phyloP scores from a whole-genome alignment of 2,329 filamentous ascomycete genomes.

The Escovopsis weberi region DNA sequence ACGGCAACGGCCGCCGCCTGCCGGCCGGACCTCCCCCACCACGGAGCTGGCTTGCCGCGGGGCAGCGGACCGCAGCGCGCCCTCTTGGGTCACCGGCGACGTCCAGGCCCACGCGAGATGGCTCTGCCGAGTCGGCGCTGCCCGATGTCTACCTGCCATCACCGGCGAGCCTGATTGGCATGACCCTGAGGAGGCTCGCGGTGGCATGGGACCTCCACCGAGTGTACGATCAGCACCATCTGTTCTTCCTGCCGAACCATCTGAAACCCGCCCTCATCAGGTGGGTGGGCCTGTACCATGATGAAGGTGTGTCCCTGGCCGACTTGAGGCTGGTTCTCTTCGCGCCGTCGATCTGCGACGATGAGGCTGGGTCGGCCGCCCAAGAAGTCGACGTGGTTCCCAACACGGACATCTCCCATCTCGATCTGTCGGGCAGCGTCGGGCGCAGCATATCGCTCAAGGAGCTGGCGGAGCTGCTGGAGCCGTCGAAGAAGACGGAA shows the following conservation, averaged over 20 bases:
- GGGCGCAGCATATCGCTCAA: conserved; percentile 36
- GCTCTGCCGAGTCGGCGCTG: conserved; percentile 15
- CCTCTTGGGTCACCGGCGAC: conserved; percentile 7
- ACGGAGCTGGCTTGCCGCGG: conserved; percentile 35
- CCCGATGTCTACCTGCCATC: conserved; percentile 31
- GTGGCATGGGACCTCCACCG: conserved; percentile 40
- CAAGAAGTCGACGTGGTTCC: no score
- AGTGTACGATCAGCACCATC: conserved; percentile 40
- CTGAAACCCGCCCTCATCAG: conserved; percentile 37
- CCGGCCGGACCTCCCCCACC: conserved; percentile 47
- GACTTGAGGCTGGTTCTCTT: conserved; percentile 35
- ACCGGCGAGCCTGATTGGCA: conserved; percentile 35
- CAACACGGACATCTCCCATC: conserved; percentile 27
- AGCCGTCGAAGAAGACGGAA: conserved; percentile 17
- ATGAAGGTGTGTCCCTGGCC: conserved; percentile 31
- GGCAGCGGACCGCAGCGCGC: conserved; percentile 6
- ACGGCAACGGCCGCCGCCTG: conserved; percentile 32
- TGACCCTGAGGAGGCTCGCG: conserved; percentile 34
- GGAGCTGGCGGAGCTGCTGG: conserved; percentile 37
- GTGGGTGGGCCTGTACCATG: conserved; percentile 30
- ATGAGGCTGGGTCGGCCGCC: conserved; percentile 7
- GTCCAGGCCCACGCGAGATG: conserved; percentile 9
- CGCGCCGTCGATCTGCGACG: conserved; percentile 15
- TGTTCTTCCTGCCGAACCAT: conserved; percentile 39
- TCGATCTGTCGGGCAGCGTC: conserved; percentile 40